Evolutionary conservation across 2,329 filamentous ascomycete species (phyloP).

Genomic region (Alternaria dauci): DNA sequence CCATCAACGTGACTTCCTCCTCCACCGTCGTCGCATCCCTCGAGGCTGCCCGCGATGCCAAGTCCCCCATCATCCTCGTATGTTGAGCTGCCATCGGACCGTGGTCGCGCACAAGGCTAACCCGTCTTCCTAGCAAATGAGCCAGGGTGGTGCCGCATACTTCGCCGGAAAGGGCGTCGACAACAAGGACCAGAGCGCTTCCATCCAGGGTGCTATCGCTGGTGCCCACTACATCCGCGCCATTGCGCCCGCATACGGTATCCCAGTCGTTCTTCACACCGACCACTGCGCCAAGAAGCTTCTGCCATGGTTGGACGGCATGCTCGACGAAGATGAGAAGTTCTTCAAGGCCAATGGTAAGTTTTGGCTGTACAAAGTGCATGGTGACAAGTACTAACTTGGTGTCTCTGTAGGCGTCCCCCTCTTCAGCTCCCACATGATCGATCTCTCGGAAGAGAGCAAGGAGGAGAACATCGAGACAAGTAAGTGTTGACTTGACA

Average conservation of each 20-base stretch:
- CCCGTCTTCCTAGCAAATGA: slow-evolving; percentile 68
- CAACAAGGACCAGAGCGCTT: slow-evolving; percentile 76
- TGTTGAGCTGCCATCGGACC: slow-evolving; percentile 23
- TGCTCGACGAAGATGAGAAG: slow-evolving; percentile 85
- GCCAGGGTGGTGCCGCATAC: slow-evolving; percentile 75
- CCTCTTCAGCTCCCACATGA: slow-evolving; percentile 84
- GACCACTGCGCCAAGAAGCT: slow-evolving; percentile 70
- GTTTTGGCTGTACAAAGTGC: too few species aligned
- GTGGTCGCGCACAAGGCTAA: slow-evolving; percentile 25
- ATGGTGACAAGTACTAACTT: too few species aligned
- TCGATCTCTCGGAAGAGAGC: slow-evolving; percentile 85
- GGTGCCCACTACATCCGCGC: slow-evolving; percentile 88
- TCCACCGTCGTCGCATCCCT: slow-evolving; percentile 81
- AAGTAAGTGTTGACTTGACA: slow-evolving; percentile 50
- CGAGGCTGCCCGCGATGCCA: slow-evolving; percentile 92
- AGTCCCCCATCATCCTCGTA: slow-evolving; percentile 73
- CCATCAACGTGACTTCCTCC: slow-evolving; percentile 76
- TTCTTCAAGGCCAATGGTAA: slow-evolving; percentile 86
- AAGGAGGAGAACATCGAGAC: slow-evolving; percentile 86
- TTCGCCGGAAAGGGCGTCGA: slow-evolving; percentile 70
- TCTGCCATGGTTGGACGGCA: slow-evolving; percentile 82
- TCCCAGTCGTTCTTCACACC: slow-evolving; percentile 72
- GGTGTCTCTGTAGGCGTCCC: slow-evolving; percentile 46
- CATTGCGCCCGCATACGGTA: slow-evolving; percentile 83
- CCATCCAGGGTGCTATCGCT: slow-evolving; percentile 85